Percentiles rank a stretch among this genome's conserved stretches.
phyloP scores from a whole-genome alignment of 177 flowering plant genomes.

The Vitis hybrid region DNA sequence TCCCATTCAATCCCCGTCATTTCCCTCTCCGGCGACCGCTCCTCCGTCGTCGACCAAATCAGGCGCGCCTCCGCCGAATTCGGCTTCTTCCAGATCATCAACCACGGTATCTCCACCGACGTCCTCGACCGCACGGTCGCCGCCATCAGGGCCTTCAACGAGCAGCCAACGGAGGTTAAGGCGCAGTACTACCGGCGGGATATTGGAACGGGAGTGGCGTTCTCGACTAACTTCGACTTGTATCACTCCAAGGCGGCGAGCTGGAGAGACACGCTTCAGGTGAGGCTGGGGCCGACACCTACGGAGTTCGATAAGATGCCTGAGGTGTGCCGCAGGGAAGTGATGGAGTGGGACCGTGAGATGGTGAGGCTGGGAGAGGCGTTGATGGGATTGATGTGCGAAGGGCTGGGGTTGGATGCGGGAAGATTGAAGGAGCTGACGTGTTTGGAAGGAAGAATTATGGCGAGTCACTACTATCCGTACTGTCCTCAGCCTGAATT shows the following conservation, averaged over 20 bases:
- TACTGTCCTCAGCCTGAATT: conserved; percentile 63
- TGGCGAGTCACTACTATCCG: conserved; percentile 70
- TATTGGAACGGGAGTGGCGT: conserved; percentile 27
- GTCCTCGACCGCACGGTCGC: conserved; percentile 26
- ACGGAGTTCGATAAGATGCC: conserved; percentile 37
- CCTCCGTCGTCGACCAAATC: conserved; percentile 35
- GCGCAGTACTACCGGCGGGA: conserved; percentile 39
- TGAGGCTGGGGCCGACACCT: conserved; percentile 31
- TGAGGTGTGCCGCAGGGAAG: conserved; percentile 38
- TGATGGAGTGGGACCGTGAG: conserved; percentile 40
- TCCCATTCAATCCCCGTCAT: conserved; percentile 39
- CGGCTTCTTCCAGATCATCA: conserved; percentile 70
- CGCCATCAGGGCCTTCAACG: conserved; percentile 46
- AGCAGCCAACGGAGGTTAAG: conserved; percentile 42
- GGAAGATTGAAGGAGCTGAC: conserved; percentile 43
- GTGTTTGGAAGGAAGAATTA: conserved; percentile 32
- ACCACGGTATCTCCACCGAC: conserved; percentile 48
- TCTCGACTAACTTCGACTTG: conserved; percentile 51
- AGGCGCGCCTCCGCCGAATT: conserved; percentile 32
- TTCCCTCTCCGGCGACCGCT: conserved; percentile 42
- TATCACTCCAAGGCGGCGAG: conserved; percentile 61
- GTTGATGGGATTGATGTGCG: conserved; percentile 46
- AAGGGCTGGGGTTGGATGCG: conserved; percentile 57
- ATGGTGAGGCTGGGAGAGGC: conserved; percentile 28
- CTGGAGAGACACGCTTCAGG: conserved; percentile 67